phyloP scores from a whole-genome alignment of 352 stramenopile genomes.

The Globisporangium viniferum region DNA sequence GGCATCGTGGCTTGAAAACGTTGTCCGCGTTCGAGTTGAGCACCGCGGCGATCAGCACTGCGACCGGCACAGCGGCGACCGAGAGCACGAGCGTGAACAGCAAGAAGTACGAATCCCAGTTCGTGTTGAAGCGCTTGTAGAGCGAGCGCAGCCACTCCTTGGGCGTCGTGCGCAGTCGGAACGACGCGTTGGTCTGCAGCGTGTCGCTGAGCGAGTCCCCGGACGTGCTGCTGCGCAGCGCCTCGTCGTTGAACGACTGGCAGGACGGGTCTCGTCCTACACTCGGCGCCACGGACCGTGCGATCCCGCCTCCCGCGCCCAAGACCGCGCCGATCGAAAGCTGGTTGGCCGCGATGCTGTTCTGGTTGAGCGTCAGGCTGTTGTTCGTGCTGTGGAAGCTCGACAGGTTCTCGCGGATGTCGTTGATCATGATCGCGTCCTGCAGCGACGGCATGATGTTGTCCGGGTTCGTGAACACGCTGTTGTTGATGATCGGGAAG shows the following conservation, averaged over 20 bases:
- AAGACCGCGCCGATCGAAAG: conserved; percentile 16
- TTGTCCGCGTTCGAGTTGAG: conserved; percentile 29
- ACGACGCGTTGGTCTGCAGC: conserved; percentile 9
- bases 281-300: conserved; percentile 2
- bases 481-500: conserved; percentile 56
- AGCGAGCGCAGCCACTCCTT: conserved; percentile 30
- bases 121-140: conserved; percentile 53
- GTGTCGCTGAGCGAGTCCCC: conserved; percentile 16
- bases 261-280: conserved; percentile 21
- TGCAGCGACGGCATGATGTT: conserved; percentile 75
- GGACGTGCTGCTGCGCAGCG: conserved; percentile 12
- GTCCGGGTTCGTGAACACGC: conserved; percentile 66
- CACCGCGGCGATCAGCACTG: conserved; percentile 31
- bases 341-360: conserved; percentile 4
- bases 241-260: conserved; percentile 23
- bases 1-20: conserved; percentile 41
- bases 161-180: conserved; percentile 6
- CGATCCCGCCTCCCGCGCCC: not conserved
- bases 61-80: conserved; percentile 45
- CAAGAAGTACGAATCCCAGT: conserved; percentile 76
- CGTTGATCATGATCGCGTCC: conserved; percentile 75
- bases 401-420: conserved; percentile 35
- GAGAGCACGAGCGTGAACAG: conserved; percentile 51
- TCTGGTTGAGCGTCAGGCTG: conserved; percentile 6
- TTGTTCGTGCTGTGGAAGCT: conserved; percentile 11